Evolutionary conservation across 495 filamentous ascomycete genomes (phyloP), one percentile per base, ranked within the genome.

Genomic region (Penicillium canescens): DNA sequence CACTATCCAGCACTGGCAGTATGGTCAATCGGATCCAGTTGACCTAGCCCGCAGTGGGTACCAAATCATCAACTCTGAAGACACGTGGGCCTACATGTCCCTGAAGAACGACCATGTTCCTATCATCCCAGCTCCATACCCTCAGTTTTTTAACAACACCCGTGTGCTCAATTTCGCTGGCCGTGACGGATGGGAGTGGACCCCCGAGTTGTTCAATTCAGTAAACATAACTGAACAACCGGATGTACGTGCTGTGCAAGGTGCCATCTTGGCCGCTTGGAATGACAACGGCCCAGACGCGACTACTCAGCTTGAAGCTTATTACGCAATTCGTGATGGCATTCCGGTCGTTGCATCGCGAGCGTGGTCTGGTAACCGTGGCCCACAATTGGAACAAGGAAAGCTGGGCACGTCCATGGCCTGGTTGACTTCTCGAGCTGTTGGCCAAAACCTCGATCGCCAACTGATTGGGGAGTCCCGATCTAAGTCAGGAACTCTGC

Each of bases 211-310:
- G 6, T 76, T 79, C 42, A 80, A 81, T 44, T 67, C 71, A 0
- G 69, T 75, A 10, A 80, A 82, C 39, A 40, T 47, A 0, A 77
- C 73, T 0, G 61, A 73, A 49, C 67, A 72, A 46, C 55, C 59
- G 0, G 52, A 55, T 12, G 62, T 59, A 6, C 63, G 62, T 9
- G 59, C 62, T 1, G 76, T 78, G 8, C 74, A 67, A 23, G 80
- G 80, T 9, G 78, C 78, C 5, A 78, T 81, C 4, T 57, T 82
- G 37, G 80, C 80, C 0, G 77, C 78, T 2, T 83, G 80, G 80
- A 83, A 78, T 44, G 80, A 83, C 44, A 81, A 79, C 38, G 80
- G 80, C 0, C 77, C 80, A 0, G 79, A 82, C 54, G 77, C 80
- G 1, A 79, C 76, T 3, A 83, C 80, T 1, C 79, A 83, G 45